Conservation (phyloP, 2,329 filamentous ascomycete species). For the Tympanopsis confertula region DNA sequence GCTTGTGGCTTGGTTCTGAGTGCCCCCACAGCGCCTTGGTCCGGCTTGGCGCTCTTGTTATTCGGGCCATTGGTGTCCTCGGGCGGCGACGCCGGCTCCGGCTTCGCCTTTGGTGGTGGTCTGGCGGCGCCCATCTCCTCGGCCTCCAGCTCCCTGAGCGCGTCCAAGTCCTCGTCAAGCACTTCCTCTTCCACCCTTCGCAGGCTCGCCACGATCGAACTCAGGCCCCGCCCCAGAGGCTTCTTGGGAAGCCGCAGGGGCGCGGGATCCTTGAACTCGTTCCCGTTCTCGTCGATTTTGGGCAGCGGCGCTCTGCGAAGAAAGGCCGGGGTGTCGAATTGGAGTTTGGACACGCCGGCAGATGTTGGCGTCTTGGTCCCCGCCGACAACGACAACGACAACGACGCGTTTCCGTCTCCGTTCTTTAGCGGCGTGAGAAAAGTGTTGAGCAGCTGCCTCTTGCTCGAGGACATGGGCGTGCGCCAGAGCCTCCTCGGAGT, state of each 20-base stretch:
- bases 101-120: slow-evolving; percentile 9
- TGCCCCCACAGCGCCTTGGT: slow-evolving; percentile 14
- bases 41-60: slow-evolving; percentile 18
- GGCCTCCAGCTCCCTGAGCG: slow-evolving; percentile 58
- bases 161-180: slow-evolving; percentile 64
- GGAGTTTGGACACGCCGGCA: slow-evolving; percentile 32
- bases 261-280: slow-evolving; percentile 29
- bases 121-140: slow-evolving; percentile 16
- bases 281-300: slow-evolving; percentile 42
- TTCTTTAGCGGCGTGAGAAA: slow-evolving; percentile 56
- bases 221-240: slow-evolving; percentile 58
- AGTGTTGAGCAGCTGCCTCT: slow-evolving; percentile 46
- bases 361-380: slow-evolving; percentile 33
- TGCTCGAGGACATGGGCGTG: slow-evolving; percentile 41
- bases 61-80: slow-evolving; percentile 16
- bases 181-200: slow-evolving; percentile 58
- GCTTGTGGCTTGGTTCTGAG: slow-evolving; percentile 7
- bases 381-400: too few relatives aligned
- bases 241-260: slow-evolving; percentile 43
- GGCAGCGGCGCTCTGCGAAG: slow-evolving; percentile 41
- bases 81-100: slow-evolving; percentile 10
- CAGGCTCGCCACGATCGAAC: slow-evolving; percentile 61
- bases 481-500: slow-evolving; percentile 9
- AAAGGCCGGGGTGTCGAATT: slow-evolving; percentile 63
- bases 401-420: slow-evolving; percentile 20